Evolutionary conservation across 2,329 filamentous ascomycete species (phyloP).

Genomic region (Davidsoniella virescens): DNA sequence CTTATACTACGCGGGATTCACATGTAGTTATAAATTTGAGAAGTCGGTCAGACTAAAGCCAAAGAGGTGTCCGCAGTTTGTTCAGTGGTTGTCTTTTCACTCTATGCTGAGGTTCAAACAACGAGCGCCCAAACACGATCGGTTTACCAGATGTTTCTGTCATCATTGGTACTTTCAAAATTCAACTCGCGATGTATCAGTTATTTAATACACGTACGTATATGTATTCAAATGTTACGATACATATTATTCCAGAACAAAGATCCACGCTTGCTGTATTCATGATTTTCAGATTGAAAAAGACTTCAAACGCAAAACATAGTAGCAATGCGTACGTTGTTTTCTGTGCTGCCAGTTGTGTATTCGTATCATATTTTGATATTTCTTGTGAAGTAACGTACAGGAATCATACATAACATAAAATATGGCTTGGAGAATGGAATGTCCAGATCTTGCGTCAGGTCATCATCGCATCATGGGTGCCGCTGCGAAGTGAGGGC

Average conservation of each 20-base stretch:
- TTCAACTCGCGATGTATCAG: background rate
- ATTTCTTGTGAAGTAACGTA: background rate
- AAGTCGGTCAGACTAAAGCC: slow-evolving; percentile 6
- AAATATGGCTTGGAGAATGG: slow-evolving; percentile 1
- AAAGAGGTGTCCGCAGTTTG: slow-evolving; percentile 10
- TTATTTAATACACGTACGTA: no score
- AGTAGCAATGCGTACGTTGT: background rate
- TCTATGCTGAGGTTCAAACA: background rate
- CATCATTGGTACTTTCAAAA: slow-evolving; percentile 6
- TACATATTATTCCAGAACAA: no score
- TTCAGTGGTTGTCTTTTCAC: slow-evolving; percentile 1
- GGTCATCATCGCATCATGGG: slow-evolving; percentile 54
- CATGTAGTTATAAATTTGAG: background rate
- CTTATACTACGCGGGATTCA: background rate
- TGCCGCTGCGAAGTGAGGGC: slow-evolving; percentile 34
- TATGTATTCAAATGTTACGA: no score
- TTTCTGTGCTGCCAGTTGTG: no score
- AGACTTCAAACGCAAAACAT: background rate
- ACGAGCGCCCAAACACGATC: slow-evolving; percentile 10
- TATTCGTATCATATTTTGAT: no score
- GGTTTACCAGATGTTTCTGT: slow-evolving; percentile 13
- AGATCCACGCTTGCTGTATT: no score
- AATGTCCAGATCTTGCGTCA: slow-evolving; percentile 44
- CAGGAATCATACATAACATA: background rate
- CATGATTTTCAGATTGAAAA: background rate